Conservation (phyloP, 257 asterid genomes). For the Asclepias syriaca region DNA sequence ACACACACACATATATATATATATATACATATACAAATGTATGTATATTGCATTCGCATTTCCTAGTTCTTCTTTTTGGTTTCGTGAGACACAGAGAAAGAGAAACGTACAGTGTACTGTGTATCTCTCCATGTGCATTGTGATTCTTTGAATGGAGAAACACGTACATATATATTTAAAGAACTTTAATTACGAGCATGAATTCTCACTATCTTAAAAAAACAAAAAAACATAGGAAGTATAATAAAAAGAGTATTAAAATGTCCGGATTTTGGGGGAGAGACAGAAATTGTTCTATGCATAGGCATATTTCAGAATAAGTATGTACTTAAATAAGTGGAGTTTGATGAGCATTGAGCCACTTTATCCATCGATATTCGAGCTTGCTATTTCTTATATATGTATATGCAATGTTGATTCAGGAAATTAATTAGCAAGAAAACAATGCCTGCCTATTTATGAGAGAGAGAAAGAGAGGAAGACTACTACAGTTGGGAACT, state of each 20-base stretch:
- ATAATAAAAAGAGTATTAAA: background rate
- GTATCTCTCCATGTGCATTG: background rate
- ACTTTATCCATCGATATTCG: background rate
- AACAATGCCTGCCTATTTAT: too few relatives aligned
- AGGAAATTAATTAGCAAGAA: background rate
- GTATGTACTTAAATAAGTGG: background rate
- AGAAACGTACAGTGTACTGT: background rate
- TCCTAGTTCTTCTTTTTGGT: background rate
- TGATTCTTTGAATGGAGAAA: too few relatives aligned
- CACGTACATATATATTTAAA: too few relatives aligned
- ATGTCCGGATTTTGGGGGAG: background rate
- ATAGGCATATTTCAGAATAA: background rate
- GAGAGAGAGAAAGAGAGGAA: background rate
- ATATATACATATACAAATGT: too few relatives aligned
- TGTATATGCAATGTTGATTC: background rate
- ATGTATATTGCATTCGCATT: background rate
- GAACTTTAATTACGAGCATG: too few relatives aligned
- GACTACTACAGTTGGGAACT: slow-evolving; percentile 7
- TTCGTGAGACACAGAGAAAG: background rate
- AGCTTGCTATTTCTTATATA: background rate
- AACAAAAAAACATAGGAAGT: too few relatives aligned
- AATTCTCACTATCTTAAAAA: too few relatives aligned
- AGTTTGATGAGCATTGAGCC: background rate
- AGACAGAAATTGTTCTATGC: background rate
- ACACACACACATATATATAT: too few relatives aligned